phyloP scores from a whole-genome alignment of 73 alveolate genomes.

The Uronychia setigera region DNA sequence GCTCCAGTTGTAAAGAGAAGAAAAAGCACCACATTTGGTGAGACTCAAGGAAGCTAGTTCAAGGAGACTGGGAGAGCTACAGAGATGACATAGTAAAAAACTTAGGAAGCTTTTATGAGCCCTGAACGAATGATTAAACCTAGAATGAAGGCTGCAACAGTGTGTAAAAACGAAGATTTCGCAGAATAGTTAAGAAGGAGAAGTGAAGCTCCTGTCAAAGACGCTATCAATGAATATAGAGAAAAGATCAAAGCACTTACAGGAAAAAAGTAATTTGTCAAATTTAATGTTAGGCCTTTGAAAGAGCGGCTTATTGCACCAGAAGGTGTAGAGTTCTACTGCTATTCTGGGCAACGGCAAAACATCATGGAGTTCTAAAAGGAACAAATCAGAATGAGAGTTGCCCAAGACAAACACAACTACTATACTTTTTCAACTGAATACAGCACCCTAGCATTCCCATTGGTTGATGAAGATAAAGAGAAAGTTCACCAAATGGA shows the following conservation, averaged over 20 bases:
- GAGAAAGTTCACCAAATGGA: conserved; percentile 31
- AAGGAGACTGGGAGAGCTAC: neutral
- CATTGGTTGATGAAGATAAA: conserved; percentile 69
- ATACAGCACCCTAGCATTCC: conserved; percentile 62
- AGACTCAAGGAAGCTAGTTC: neutral
- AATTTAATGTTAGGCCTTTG: conserved; percentile 19
- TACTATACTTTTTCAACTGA: conserved; percentile 69
- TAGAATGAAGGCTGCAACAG: conserved; percentile 29
- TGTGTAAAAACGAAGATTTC: conserved; percentile 30
- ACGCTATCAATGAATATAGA: neutral
- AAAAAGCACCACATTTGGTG: conserved; percentile 10
- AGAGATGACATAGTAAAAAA: neutral
- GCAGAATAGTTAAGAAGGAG: conserved; percentile 30
- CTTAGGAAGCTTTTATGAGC: neutral
- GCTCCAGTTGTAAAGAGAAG: conserved; percentile 28
- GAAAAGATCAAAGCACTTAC: conserved; percentile 25
- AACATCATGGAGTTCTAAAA: conserved; percentile 58
- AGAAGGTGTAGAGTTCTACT: conserved; percentile 67
- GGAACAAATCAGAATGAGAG: conserved; percentile 56
- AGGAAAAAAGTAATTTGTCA: neutral
- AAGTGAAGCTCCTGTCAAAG: conserved; percentile 3
- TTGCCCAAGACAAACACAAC: conserved; percentile 50
- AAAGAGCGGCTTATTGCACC: conserved; percentile 55
- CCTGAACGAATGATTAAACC: neutral
- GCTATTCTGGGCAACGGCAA: conserved; percentile 68